Conservation (phyloP, 2,329 filamentous ascomycete species). For the Pseudocercospora musae region DNA sequence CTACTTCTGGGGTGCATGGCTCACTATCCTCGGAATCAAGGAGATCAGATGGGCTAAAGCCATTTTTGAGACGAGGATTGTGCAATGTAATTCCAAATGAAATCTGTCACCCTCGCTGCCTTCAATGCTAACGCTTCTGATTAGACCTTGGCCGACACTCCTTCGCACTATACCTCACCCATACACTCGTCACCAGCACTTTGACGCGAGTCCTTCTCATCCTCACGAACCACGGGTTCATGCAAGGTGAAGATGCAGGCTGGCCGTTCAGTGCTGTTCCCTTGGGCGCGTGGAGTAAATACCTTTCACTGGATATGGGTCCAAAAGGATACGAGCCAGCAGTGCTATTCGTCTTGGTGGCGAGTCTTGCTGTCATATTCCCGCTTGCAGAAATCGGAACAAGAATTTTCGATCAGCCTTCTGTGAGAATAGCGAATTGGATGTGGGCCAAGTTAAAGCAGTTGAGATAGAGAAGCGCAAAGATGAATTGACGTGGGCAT, state of each 20-base stretch:
- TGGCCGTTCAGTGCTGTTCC: conserved; percentile 11
- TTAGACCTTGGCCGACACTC: conserved; percentile 56
- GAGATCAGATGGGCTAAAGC: conserved; percentile 20
- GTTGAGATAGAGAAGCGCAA: conserved; percentile 1
- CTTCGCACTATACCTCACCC: conserved; percentile 60
- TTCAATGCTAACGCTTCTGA: not conserved
- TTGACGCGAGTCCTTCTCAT: conserved; percentile 48
- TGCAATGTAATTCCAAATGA: conserved; percentile 15
- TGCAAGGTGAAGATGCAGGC: conserved; percentile 9
- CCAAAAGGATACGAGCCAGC: conserved; percentile 16
- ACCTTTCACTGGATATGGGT: conserved; percentile 14
- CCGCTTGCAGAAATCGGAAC: conserved; percentile 24
- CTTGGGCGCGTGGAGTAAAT: conserved; percentile 3
- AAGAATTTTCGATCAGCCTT: conserved; percentile 21
- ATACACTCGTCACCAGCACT: conserved; percentile 57
- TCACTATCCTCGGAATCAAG: conserved; percentile 14
- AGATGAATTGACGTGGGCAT: too few relatives aligned
- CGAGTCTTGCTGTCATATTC: conserved; percentile 20
- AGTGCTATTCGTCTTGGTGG: conserved; percentile 15
- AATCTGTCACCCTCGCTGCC: not conserved
- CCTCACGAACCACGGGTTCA: conserved; percentile 15
- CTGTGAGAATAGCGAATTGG: conserved; percentile 14
- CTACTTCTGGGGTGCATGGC: conserved; percentile 56
- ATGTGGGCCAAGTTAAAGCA: conserved; percentile 12
- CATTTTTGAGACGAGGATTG: conserved; percentile 17